Evolutionary conservation across 305 asterid species (phyloP), one percentile per base, ranked within the genome.

Genomic region (Solanum hybrid): DNA sequence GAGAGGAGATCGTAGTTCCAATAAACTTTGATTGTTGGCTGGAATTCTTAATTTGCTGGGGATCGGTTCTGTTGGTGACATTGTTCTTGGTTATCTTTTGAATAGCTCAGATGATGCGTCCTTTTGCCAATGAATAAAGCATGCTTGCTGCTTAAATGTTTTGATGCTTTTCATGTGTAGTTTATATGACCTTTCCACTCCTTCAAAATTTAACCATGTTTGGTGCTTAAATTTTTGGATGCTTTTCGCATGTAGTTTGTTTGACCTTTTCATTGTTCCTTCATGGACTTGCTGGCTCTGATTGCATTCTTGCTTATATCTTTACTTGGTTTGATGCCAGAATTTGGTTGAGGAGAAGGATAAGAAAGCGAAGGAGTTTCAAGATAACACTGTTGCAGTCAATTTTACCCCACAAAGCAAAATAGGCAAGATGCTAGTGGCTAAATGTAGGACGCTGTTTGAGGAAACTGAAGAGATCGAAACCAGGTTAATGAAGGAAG

Each of bases 261-360:
- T 80, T 80, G 34, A 38, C 65, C 32, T 38, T 37, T 37, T 37
- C 65, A 24, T 37, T n/a, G n/a, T 24, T 80, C 61, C 32, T 36
- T 36, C 86, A 22, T 36, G 51, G 33, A 17, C 61, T 15, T 32
- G 39, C 7, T 77, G 61, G n/a, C 32, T 37, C 12, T 80, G 65
- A 80, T 12, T 37, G 32, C 86, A 24, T 39, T 24, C 86, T 26
- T 80, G 65, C 65, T 80, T 80, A 38, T 39, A 24, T 79, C 65
- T 38, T 37, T 80, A 12, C 86, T 13, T 80, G 13, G 10, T 70
- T 88, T 89, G 85, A 88, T 87, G 76, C 87, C 92, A 97, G 99
- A 96, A 93, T 93, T 94, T 97, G 96, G 99, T 97, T 88, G 99
- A 95, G 91, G 99, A 97, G 96, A 97, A 96, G 95, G 99, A 97